These are phyloP conservation scores for Penstemon davidsonii DNA, from an alignment of 257 asterid genomes.

Conservation along the genomic window DNA sequence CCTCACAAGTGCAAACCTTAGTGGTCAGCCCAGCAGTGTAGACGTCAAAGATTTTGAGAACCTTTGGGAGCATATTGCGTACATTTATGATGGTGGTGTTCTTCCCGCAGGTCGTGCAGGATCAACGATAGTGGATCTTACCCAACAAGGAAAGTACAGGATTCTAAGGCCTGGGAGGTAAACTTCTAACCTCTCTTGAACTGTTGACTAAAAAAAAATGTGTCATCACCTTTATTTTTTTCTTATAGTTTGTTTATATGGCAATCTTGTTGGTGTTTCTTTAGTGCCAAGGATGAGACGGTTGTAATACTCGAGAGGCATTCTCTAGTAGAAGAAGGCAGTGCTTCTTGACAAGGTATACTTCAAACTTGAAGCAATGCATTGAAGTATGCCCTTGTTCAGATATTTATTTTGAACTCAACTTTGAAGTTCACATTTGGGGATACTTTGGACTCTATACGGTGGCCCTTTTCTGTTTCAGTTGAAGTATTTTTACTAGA, in stretches of 20 bases:
- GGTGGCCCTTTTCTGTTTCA: too few species aligned
- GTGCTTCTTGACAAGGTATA: constrained; percentile 25
- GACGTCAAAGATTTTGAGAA: constrained; percentile 70
- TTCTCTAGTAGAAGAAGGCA: constrained; percentile 44
- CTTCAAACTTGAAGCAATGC: too few species aligned
- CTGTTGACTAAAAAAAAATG: not conserved
- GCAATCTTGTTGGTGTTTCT: not conserved
- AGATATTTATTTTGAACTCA: too few species aligned
- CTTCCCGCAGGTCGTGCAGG: constrained; percentile 91
- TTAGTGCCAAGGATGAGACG: constrained; percentile 73
- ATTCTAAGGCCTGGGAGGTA: constrained; percentile 92
- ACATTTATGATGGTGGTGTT: constrained; percentile 70
- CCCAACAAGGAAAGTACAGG: constrained; percentile 64
- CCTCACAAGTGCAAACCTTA: constrained; percentile 91
- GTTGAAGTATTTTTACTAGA: too few species aligned
- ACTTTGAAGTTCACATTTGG: too few species aligned
- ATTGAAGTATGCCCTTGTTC: too few species aligned
- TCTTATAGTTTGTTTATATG: constrained; percentile 17
- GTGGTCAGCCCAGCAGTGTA: constrained; percentile 81
- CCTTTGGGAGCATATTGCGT: constrained; percentile 79
- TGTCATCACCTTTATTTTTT: not conserved
- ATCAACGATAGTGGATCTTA: constrained; percentile 83
- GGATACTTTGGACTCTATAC: too few species aligned
- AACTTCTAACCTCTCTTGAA: not conserved
- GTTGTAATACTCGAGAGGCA: constrained; percentile 56